Percentiles rank a stretch among this genome's conserved stretches.
Evolutionary conservation across 495 filamentous ascomycete species (phyloP).

Genomic region (Collariella sp.): DNA sequence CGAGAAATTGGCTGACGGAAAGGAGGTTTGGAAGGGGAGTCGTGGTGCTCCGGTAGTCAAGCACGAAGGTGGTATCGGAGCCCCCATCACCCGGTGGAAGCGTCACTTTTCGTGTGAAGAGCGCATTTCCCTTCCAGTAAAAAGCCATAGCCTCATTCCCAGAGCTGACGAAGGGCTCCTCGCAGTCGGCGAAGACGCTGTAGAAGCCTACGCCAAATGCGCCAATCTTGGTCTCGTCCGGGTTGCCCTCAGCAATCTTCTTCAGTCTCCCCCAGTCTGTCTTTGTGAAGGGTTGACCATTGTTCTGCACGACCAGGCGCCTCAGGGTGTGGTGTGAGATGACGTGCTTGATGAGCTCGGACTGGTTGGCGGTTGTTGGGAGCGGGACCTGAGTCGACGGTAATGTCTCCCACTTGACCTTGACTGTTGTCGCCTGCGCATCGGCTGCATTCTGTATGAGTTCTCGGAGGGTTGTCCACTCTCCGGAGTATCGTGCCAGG

Average conservation of each 20-base stretch:
- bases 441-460: slow-evolving; percentile 98
- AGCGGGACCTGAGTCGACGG: slow-evolving; percentile 70
- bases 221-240: slow-evolving; percentile 96
- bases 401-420: slow-evolving; percentile 80
- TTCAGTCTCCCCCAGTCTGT: slow-evolving; percentile 92
- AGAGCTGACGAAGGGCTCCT: slow-evolving; percentile 91
- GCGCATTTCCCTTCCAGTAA: slow-evolving; percentile 93
- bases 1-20: slow-evolving; percentile 80
- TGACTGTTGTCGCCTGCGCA: slow-evolving; percentile 80
- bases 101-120: slow-evolving; percentile 77
- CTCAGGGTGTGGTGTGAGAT: slow-evolving; percentile 75
- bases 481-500: slow-evolving; percentile 86
- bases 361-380: slow-evolving; percentile 55
- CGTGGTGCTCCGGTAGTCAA: slow-evolving; percentile 82
- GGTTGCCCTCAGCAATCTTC: slow-evolving; percentile 95
- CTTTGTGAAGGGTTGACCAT: slow-evolving; percentile 73
- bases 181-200: slow-evolving; percentile 95
- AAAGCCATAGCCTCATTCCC: slow-evolving; percentile 92
- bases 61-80: slow-evolving; percentile 75
- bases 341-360: slow-evolving; percentile 69
- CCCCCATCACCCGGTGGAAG: slow-evolving; percentile 53
- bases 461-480: slow-evolving; percentile 82
- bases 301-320: slow-evolving; percentile 77
- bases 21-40: slow-evolving; percentile 78
- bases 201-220: slow-evolving; percentile 99